Percentiles rank a stretch among this genome's conserved stretches.
These are phyloP conservation scores for Penicillium verhagenii DNA, from an alignment of 495 filamentous ascomycete species.

Conservation along the genomic window DNA sequence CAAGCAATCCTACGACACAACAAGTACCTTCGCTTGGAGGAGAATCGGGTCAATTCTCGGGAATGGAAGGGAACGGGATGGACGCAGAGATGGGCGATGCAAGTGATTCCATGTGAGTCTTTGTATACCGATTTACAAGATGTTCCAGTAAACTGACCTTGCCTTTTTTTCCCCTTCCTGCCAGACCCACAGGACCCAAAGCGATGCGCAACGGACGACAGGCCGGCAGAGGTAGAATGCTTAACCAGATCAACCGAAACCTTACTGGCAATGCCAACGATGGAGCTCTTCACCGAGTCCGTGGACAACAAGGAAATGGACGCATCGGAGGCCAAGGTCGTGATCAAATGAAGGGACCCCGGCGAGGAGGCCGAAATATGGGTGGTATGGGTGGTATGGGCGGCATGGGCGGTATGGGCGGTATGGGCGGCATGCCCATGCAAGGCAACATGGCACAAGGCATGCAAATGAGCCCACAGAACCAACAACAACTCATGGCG, in stretches of 20 bases:
- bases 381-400: constrained; percentile 47
- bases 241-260: constrained; percentile 84
- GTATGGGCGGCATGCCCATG: constrained; percentile 48
- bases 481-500: constrained; percentile 76
- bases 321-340: constrained; percentile 74
- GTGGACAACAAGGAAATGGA: constrained; percentile 66
- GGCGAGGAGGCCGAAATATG: constrained; percentile 50
- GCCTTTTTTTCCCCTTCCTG: constrained; percentile 8
- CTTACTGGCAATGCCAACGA: constrained; percentile 72
- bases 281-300: constrained; percentile 75
- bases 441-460: constrained; percentile 41
- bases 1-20: constrained; percentile 24
- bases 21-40: constrained; percentile 35
- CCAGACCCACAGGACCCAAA: constrained; percentile 89
- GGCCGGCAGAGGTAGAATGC: constrained; percentile 67
- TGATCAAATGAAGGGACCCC: constrained; percentile 69
- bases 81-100: constrained; percentile 75
- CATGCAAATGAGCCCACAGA: constrained; percentile 62
- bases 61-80: constrained; percentile 23
- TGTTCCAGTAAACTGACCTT: constrained; percentile 10
- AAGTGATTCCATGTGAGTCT: constrained; percentile 70
- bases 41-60: neutral
- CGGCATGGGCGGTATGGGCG: constrained; percentile 48
- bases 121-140: neutral
- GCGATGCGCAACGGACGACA: constrained; percentile 78